Base-by-base conservation (phyloP, 345 rosid species). In the Mangifera indica region DNA sequence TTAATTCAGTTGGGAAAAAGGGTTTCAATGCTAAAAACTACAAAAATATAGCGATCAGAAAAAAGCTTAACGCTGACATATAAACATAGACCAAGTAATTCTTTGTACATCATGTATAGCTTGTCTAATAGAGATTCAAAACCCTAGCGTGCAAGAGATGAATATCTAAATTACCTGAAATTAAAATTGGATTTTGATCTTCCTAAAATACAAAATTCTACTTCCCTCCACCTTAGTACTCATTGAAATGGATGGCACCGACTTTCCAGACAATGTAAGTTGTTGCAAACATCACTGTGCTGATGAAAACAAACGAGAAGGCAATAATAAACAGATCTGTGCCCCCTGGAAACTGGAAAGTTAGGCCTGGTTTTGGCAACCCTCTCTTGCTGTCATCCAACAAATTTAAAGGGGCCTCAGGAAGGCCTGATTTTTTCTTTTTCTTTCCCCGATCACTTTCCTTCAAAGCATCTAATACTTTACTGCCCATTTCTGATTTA, bases 351-450 rank as follows among this genome's bases (percentile, higher is more conserved):
- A 94, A 84, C 71, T 87, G 77, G 63, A 92, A 92, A 0, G 95
- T 94, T 60, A 89, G 81, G 6, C 95, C 97, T 2, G 51, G 77
- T 80, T 90, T 87, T 0, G 98, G 95, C 84, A 90, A 12, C 49
- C 98, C 97, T 74, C 98, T 77, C 74, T 86, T 86, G 77, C 93
- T 90, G 81, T 94, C 97, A 73, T 94, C 97, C 20, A 94, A 82
- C 86, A 94, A 66, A 78, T 92, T 90, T 14, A 87, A 86, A 1
- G 97, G 98, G 20, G 97, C 98, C 79, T 92, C 92, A 0, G 97
- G 97, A 67, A 94, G 81, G 37, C 97, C 81, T 10, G 93, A 86
- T 74, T 80, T 87, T 80, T 80, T 87, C 81, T 87, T 91, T 79
- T 78, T 85, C 80, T 87, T 92, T 25, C 92, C 89, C 73, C 82